Evolutionary conservation across 345 rosid species (phyloP).

Genomic region (Populus euphratica): DNA sequence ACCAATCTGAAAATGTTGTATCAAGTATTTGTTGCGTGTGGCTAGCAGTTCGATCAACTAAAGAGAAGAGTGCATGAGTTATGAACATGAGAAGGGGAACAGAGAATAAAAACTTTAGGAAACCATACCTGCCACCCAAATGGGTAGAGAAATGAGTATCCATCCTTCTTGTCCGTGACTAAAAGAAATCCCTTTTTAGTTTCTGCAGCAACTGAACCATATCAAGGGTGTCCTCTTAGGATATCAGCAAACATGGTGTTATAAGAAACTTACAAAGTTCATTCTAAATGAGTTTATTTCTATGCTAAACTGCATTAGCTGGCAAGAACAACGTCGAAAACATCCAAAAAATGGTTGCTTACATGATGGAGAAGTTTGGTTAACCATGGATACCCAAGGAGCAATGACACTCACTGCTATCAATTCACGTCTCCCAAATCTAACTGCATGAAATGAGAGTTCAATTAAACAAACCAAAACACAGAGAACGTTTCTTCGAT

Average conservation of each 20-base stretch:
- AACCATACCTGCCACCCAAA: conserved; percentile 84
- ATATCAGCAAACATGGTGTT: conserved; percentile 36
- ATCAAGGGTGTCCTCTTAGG: conserved; percentile 81
- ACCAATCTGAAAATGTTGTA: background rate
- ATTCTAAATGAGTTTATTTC: conserved; percentile 18
- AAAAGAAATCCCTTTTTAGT: conserved; percentile 63
- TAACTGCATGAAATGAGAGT: conserved; percentile 34
- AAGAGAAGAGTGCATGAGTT: background rate
- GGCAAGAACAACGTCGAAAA: background rate
- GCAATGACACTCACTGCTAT: conserved; percentile 50
- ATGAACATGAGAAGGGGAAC: background rate
- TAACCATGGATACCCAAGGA: conserved; percentile 57
- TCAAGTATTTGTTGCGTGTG: background rate
- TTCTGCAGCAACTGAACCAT: conserved; percentile 99
- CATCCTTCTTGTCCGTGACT: conserved; percentile 73
- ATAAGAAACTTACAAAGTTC: conserved; percentile 15
- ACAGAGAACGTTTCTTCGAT: background rate
- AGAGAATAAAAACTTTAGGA: background rate
- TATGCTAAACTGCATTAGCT: conserved; percentile 12
- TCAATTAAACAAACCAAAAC: background rate
- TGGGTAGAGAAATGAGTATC: conserved; percentile 77
- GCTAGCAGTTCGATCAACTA: background rate
- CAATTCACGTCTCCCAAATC: conserved; percentile 60
- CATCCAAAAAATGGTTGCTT: conserved; percentile 22
- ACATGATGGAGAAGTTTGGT: conserved; percentile 59